phyloP scores from a whole-genome alignment of 345 rosid genomes.

The Raphanus sativus region DNA sequence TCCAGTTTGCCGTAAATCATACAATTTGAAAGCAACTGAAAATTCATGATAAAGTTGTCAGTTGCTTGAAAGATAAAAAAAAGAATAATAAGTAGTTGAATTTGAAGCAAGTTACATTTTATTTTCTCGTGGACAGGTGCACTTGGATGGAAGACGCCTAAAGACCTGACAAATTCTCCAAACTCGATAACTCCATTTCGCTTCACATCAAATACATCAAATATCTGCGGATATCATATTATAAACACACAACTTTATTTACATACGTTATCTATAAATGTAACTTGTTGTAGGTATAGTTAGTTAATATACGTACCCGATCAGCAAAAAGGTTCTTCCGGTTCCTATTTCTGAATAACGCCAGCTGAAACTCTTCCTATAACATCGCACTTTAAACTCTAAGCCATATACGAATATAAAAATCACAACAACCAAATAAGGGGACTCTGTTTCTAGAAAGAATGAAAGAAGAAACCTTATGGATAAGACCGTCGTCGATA shows the following conservation, averaged over 20 bases:
- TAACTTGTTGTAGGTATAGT: not conserved
- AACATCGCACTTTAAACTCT: not conserved
- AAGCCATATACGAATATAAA: not conserved
- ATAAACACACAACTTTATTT: not conserved
- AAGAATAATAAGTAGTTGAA: not conserved
- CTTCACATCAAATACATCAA: slow-evolving; percentile 85
- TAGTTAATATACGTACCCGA: slow-evolving; percentile 51
- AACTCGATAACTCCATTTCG: slow-evolving; percentile 88
- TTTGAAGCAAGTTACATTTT: slow-evolving; percentile 48
- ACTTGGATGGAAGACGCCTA: slow-evolving; percentile 80
- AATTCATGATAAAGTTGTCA: not conserved
- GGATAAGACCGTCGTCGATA: slow-evolving; percentile 80
- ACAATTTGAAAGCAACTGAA: slow-evolving; percentile 86
- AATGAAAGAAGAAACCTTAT: slow-evolving; percentile 57
- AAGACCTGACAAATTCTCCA: slow-evolving; percentile 86
- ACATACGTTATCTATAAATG: not conserved
- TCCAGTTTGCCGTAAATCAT: slow-evolving; percentile 85
- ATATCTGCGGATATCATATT: slow-evolving; percentile 49
- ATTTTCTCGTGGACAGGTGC: slow-evolving; percentile 67
- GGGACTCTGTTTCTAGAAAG: not conserved
- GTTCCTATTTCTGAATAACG: slow-evolving; percentile 77
- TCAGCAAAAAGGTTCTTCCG: slow-evolving; percentile 81
- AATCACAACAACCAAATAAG: not conserved
- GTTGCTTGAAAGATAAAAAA: not conserved
- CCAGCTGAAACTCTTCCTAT: slow-evolving; percentile 93